phyloP scores from a whole-genome alignment of 2,329 filamentous ascomycete species.

The Penicillium sp. region DNA sequence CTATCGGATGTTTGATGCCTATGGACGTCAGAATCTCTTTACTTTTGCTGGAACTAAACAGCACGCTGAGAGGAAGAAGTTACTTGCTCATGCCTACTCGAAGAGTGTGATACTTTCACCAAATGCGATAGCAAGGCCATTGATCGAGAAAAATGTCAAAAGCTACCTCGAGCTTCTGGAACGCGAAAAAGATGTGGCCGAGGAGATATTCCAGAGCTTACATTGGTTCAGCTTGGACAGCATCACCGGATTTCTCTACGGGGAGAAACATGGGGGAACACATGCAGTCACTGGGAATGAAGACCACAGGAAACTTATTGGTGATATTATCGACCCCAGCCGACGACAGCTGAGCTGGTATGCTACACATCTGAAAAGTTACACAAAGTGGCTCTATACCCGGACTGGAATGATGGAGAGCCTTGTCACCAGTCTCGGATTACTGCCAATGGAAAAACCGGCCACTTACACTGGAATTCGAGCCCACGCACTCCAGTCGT shows the following conservation, averaged over 20 bases:
- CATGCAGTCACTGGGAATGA: conserved; percentile 44
- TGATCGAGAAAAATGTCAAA: conserved; percentile 50
- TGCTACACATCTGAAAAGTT: conserved; percentile 52
- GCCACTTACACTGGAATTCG: conserved; percentile 60
- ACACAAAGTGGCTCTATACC: conserved; percentile 58
- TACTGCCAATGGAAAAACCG: conserved; percentile 58
- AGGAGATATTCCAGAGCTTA: conserved; percentile 56
- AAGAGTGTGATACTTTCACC: conserved; percentile 52
- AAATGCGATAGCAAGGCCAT: conserved; percentile 25
- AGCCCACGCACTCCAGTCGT: conserved; percentile 48
- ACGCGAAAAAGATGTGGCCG: conserved; percentile 38
- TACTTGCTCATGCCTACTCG: conserved; percentile 60
- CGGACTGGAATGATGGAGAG: conserved; percentile 47
- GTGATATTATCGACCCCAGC: conserved; percentile 57
- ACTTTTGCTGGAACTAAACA: conserved; percentile 53
- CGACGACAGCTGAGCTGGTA: conserved; percentile 58
- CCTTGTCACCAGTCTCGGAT: conserved; percentile 41
- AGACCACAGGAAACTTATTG: conserved; percentile 50
- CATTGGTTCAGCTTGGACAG: conserved; percentile 62
- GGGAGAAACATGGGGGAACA: conserved; percentile 51
- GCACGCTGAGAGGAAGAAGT: conserved; percentile 60
- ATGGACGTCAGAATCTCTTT: conserved; percentile 60
- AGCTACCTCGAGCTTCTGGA: conserved; percentile 52
- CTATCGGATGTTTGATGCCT: conserved; percentile 63
- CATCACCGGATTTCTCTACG: conserved; percentile 61